phyloP scores from a whole-genome alignment of 2,329 filamentous ascomycete species.

The Sporothrix luriei region DNA sequence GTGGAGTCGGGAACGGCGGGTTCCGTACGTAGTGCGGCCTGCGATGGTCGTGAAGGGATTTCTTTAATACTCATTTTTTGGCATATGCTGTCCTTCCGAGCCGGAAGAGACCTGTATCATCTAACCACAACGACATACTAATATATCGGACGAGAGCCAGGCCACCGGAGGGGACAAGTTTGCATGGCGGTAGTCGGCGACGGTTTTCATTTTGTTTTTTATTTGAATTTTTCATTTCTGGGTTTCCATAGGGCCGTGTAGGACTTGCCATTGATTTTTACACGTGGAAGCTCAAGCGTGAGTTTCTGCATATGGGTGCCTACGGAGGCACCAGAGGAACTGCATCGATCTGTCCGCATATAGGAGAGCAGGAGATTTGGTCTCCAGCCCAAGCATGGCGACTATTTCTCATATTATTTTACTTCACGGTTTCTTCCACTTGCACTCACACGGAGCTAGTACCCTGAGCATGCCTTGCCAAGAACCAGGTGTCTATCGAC shows the following conservation, averaged over 20 bases:
- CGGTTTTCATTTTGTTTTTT: background rate
- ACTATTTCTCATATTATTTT: background rate
- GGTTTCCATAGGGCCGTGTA: slow-evolving; percentile 6
- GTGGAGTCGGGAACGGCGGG: background rate
- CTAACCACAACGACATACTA: slow-evolving; percentile 20
- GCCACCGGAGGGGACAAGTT: background rate
- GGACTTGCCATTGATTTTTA: slow-evolving; percentile 13
- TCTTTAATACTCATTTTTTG: background rate
- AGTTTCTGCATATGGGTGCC: background rate
- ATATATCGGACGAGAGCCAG: background rate
- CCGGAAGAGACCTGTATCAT: background rate
- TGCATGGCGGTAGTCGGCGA: background rate
- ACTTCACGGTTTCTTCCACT: background rate
- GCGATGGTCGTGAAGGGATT: background rate
- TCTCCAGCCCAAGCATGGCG: background rate
- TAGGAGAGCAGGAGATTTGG: background rate
- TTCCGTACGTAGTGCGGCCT: background rate
- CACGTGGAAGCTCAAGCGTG: background rate
- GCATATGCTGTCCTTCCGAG: slow-evolving; percentile 21
- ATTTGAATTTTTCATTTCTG: background rate
- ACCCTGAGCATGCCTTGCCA: background rate
- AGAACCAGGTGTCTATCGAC: background rate
- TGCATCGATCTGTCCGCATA: background rate
- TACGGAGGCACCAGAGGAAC: background rate
- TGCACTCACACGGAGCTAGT: too few species aligned